Conservation (phyloP, 169 alveolate species). For the Cryptosporidium meleagridis region DNA sequence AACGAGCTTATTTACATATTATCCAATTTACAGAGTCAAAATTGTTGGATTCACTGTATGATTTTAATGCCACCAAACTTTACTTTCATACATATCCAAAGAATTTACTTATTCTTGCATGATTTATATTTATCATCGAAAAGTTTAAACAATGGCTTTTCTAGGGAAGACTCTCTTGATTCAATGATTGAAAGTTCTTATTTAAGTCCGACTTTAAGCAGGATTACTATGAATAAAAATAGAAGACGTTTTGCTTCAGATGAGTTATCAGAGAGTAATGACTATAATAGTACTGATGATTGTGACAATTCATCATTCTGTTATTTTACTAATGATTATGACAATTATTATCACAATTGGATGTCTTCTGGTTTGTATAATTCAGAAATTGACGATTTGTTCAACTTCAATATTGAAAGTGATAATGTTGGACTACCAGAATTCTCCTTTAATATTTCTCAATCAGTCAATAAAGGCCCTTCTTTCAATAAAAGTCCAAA, state of each 20-base stretch:
- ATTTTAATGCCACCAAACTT: constrained; percentile 64
- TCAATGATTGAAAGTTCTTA: neutral
- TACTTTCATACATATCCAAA: constrained; percentile 13
- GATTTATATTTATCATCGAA: neutral
- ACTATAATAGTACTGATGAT: too few species aligned
- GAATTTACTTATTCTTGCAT: neutral
- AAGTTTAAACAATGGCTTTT: neutral
- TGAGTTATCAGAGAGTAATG: neutral
- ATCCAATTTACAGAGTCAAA: neutral
- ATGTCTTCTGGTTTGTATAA: constrained; percentile 37
- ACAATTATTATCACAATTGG: constrained; percentile 29
- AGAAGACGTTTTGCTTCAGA: neutral
- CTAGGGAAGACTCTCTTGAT: neutral
- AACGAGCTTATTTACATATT: neutral
- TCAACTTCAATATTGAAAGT: constrained; percentile 18
- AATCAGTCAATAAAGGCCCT: neutral
- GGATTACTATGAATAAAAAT: neutral
- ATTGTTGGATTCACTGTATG: constrained; percentile 47
- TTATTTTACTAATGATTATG: neutral
- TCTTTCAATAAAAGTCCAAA: neutral
- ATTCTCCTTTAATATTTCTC: constrained; percentile 9
- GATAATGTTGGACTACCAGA: constrained; percentile 43
- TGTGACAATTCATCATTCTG: neutral
- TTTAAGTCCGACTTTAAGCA: neutral
- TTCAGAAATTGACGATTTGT: constrained; percentile 8